Conservation (phyloP, 805 yeast species). For the Komagataella kurtzmanii region DNA sequence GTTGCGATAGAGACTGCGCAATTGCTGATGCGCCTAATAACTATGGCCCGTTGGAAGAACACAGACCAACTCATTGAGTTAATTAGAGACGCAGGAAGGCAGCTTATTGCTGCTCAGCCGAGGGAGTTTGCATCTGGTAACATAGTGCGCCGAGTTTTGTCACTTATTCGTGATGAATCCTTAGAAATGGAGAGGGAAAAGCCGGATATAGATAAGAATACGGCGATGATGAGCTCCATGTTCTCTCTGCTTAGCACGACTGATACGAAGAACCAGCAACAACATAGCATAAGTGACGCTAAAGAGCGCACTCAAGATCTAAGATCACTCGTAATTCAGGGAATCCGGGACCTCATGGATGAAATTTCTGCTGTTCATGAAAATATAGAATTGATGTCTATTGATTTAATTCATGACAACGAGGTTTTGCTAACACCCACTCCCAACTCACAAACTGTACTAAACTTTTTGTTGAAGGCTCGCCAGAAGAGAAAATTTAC, state of each 20-base stretch:
- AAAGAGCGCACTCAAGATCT: slow-evolving; percentile 45
- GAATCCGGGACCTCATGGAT: slow-evolving; percentile 83
- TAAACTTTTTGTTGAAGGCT: slow-evolving; percentile 77
- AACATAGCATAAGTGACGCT: slow-evolving; percentile 4
- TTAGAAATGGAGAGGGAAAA: slow-evolving; percentile 26
- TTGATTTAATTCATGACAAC: slow-evolving; percentile 88
- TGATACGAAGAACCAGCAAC: slow-evolving; percentile 7
- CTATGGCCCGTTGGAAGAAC: slow-evolving; percentile 79
- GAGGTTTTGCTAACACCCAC: slow-evolving; percentile 85
- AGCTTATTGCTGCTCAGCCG: slow-evolving; percentile 72
- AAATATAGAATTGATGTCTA: slow-evolving; percentile 80
- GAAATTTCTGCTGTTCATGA: slow-evolving; percentile 85
- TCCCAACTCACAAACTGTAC: slow-evolving; percentile 80
- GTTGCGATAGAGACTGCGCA: slow-evolving; percentile 86
- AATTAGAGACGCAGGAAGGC: slow-evolving; percentile 61
- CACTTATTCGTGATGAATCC: slow-evolving; percentile 77
- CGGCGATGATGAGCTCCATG: slow-evolving; percentile 70
- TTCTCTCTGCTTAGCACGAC: slow-evolving; percentile 63
- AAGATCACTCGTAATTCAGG: slow-evolving; percentile 80
- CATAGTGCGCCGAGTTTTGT: slow-evolving; percentile 78
- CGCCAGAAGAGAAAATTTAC: slow-evolving; percentile 83
- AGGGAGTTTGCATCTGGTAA: slow-evolving; percentile 84
- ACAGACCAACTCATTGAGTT: slow-evolving; percentile 60
- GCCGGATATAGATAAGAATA: slow-evolving; percentile 15
- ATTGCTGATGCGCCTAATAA: slow-evolving; percentile 72